Percentiles rank a stretch among this genome's conserved stretches.
Evolutionary conservation across 2,329 filamentous ascomycete genomes (phyloP).

Genomic region (Didymella arachidicola): DNA sequence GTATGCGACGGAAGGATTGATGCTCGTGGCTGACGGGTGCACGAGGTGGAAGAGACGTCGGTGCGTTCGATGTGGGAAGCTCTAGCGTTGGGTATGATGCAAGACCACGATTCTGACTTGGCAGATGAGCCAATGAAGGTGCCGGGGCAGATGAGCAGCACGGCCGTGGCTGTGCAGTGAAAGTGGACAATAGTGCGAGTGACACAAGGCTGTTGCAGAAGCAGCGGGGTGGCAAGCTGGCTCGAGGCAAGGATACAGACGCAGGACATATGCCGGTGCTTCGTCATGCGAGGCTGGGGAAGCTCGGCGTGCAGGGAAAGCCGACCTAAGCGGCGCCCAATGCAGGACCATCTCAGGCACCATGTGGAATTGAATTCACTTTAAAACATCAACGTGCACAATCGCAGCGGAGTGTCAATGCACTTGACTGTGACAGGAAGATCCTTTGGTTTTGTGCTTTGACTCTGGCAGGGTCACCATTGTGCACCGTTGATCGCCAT

Average conservation of each 20-base stretch:
- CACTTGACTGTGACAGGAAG: not conserved
- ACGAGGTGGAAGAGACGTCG: slow-evolving; percentile 11
- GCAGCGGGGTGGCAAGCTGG: slow-evolving; percentile 23
- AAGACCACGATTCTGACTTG: slow-evolving; percentile 21
- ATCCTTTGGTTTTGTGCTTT: not conserved
- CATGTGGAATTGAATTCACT: not conserved
- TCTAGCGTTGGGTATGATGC: slow-evolving; percentile 26
- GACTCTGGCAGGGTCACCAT: not conserved
- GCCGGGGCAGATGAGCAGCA: slow-evolving; percentile 16
- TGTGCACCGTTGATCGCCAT: not conserved
- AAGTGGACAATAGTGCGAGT: slow-evolving; percentile 11
- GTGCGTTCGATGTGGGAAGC: slow-evolving; percentile 20
- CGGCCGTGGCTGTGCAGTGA: slow-evolving; percentile 18
- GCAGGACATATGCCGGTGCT: slow-evolving; percentile 22
- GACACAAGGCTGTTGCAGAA: slow-evolving; percentile 17
- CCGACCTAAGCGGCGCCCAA: slow-evolving; percentile 22
- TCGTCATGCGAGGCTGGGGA: slow-evolving; percentile 27
- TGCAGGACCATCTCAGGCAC: slow-evolving; percentile 17
- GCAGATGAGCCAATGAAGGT: slow-evolving; percentile 19
- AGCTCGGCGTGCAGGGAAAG: slow-evolving; percentile 21
- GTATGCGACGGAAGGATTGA: slow-evolving; percentile 21
- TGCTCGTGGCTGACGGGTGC: slow-evolving; percentile 12
- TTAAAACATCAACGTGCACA: not conserved
- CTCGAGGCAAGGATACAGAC: slow-evolving; percentile 16
- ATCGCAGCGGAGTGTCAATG: not conserved